Base-by-base conservation (phyloP, 1,139 yeast species). In the Groenewaldozyma sp. region DNA sequence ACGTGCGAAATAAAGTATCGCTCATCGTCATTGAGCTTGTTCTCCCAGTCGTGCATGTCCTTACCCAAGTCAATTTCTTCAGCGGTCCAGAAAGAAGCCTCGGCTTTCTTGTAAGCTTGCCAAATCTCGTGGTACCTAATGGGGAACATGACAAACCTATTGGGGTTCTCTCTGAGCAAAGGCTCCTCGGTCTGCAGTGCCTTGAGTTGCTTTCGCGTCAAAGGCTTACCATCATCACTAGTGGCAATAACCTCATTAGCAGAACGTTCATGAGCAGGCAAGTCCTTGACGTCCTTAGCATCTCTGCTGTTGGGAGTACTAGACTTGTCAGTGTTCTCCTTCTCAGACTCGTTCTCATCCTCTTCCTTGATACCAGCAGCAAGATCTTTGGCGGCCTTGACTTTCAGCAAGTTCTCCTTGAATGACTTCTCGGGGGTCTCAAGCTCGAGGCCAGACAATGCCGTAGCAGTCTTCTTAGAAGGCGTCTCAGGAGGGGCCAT, bases 71-170 rank as follows among this genome's bases (percentile, higher is more conserved):
- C 99, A 53, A 93, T 87, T 69, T 91, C 99, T 70, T 91, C 99
- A 41, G 98, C 96, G 38, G 98, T 91, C 99, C 99, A 91, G 74
- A 91, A 91, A 10, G 96, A 86, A 19, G 98, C 97, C 71, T 91
- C 98, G 33, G 97, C 96, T 68, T 88, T 87, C 72, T 91, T 91
- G 70, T 91, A 91, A 75, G 94, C 91, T 64, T 88, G 95, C 97
- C 98, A 91, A 58, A 93, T 83, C 68, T 91, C 97, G 62, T 88
- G 93, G 70, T 87, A 93, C 67, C 84, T 83, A 67, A 91, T 87
- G 50, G 99, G 99, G 78, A 91, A 93, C 54, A 91, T 70, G 41
- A 91, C 98, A 59, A 87, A 91, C 60, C 98, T 79, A 60, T 78
- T 78, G 52, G 75, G 77, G 74, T 93, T 91, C 67, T 91, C 97